Conservation (phyloP, 2,329 filamentous ascomycete genomes). For the Diplodia mutila region DNA sequence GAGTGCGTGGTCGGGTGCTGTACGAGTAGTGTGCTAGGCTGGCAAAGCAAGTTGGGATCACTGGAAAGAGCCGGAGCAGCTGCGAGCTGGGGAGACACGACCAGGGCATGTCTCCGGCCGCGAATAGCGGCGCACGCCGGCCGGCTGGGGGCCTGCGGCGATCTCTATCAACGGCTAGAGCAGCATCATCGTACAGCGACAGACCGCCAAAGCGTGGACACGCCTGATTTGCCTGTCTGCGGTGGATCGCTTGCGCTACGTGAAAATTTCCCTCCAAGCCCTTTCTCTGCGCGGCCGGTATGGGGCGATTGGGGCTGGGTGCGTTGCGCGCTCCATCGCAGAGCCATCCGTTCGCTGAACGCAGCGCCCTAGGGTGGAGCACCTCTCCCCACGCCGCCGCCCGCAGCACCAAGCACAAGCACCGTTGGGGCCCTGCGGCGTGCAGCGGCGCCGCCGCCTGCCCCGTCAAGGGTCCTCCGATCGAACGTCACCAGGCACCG, state of each 20-base stretch:
- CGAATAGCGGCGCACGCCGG: constrained; percentile 20
- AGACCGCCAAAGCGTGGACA: constrained; percentile 23
- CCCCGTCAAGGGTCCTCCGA: constrained; percentile 20
- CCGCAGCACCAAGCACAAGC: background rate
- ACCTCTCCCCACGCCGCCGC: background rate
- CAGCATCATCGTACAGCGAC: constrained; percentile 22
- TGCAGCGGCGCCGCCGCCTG: constrained; percentile 10
- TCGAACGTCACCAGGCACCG: constrained; percentile 23
- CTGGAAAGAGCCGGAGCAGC: constrained; percentile 20
- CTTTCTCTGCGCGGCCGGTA: background rate
- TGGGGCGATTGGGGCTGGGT: constrained; percentile 12
- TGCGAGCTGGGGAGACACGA: constrained; percentile 4
- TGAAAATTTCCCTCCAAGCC: constrained; percentile 5
- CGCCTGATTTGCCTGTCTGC: constrained; percentile 17
- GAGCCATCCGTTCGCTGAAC: constrained; percentile 3
- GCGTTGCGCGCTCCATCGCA: background rate
- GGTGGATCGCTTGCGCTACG: constrained; percentile 16
- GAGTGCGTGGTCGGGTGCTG: constrained; percentile 24
- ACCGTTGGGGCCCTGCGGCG: constrained; percentile 1
- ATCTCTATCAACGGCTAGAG: constrained; percentile 20
- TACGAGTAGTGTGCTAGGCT: constrained; percentile 23
- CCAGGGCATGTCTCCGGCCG: constrained; percentile 15
- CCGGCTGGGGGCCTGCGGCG: constrained; percentile 20
- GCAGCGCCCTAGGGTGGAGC: background rate
- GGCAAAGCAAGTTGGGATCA: constrained; percentile 16